Conservation (phyloP, 1,284 basidiomycete genomes). For the Porogramme epimiltina region DNA sequence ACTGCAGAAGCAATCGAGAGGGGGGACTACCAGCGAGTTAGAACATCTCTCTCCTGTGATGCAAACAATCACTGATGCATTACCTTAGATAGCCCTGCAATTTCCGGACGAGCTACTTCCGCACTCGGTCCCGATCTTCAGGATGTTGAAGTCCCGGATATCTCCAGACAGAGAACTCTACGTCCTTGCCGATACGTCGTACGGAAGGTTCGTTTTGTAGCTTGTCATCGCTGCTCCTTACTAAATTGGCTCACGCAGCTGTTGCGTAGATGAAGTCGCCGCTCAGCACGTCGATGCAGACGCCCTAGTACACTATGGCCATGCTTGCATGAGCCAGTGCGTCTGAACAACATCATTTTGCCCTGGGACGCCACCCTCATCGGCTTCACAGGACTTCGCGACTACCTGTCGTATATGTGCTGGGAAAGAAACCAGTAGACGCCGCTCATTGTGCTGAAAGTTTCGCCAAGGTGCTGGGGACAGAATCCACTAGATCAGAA, state of each 20-base stretch:
- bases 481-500: constrained; percentile 8
- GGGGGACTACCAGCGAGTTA: constrained; percentile 61
- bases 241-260: constrained; percentile 51
- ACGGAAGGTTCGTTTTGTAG: constrained; percentile 73
- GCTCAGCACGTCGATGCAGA: constrained; percentile 95
- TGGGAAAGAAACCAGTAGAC: constrained; percentile 69
- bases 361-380: background rate
- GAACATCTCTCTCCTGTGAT: background rate
- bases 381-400: constrained; percentile 61
- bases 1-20: constrained; percentile 53
- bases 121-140: constrained; percentile 88
- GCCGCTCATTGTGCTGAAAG: constrained; percentile 49
- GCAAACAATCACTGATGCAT: background rate
- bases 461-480: constrained; percentile 39
- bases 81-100: constrained; percentile 85
- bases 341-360: constrained; percentile 29
- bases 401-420: constrained; percentile 84
- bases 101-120: constrained; percentile 94
- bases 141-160: constrained; percentile 61
- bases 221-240: background rate
- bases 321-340: constrained; percentile 91
- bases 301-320: constrained; percentile 92
- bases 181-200: constrained; percentile 95
- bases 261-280: constrained; percentile 96
- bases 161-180: constrained; percentile 68